Evolutionary conservation across 345 rosid genomes (phyloP), one percentile per base, ranked within the genome.

Genomic region (Boechera divaricarpa): DNA sequence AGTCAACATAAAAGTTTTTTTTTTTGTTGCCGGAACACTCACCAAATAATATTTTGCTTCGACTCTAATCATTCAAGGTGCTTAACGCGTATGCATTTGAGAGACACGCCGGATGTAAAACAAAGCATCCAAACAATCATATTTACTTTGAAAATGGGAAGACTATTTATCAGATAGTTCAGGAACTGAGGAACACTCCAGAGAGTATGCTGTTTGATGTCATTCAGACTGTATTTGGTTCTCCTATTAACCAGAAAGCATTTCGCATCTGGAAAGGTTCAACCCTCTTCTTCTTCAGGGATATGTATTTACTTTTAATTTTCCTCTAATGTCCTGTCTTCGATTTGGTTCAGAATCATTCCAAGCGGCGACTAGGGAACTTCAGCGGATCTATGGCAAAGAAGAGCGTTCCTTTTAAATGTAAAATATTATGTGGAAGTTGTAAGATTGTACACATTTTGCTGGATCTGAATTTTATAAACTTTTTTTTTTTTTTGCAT

Each of bases 71-170:
- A 63, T 67, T 18, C 51, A 77, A 94, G 97, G 91, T 85, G 80
- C 87, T 94, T 11, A 94, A 90, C 77, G 97, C 97, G 0, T 94
- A 86, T 65, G 98, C 89, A 75, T 90, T 94, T 61, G 98, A 91
- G 86, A 89, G 87, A 41, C 98, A 94, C 59, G 96, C 97, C n/a
- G 87, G 90, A 63, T 87, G 89, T 85, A 94, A 94, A 78, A 90
- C 98, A 52, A 91, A 94, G 77, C 98, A 94, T 84, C 98, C 98
- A 0, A 94, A 94, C 85, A 94, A 88, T 82, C 98, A 89, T 79
- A 91, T 94, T 21, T 91, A 83, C 86, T 94, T 91, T 59, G 97
- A 94, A 62, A 94, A 91, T 74, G 97, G 98, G 68, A 94, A 91
- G 90, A 91, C 98, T 1, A 90, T 94, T 26, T 91, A 91, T 86